Percentiles rank a stretch among this genome's conserved stretches.
Conservation (phyloP, 2,329 filamentous ascomycete genomes). For the Aspergillus spinulosporus region DNA sequence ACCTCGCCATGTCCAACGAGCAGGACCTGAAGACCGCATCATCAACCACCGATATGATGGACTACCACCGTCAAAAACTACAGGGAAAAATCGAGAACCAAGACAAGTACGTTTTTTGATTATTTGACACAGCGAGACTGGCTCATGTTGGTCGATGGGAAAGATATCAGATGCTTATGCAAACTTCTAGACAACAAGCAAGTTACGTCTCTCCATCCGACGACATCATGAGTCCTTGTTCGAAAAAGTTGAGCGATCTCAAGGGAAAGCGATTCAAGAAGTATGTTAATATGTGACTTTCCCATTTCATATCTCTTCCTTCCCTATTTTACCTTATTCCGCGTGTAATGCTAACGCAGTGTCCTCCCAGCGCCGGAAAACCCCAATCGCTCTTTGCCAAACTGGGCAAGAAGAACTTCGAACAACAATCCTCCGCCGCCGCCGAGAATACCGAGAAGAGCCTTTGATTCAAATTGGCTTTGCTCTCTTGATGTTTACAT, state of each 20-base stretch:
- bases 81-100: slow-evolving; percentile 43
- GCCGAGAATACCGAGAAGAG: slow-evolving; percentile 9
- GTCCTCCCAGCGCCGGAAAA: slow-evolving; percentile 35
- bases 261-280: slow-evolving; percentile 53
- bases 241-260: slow-evolving; percentile 51
- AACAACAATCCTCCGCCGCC: slow-evolving; percentile 34
- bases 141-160: not conserved
- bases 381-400: slow-evolving; percentile 50
- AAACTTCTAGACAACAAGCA: slow-evolving; percentile 28
- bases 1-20: slow-evolving; percentile 30
- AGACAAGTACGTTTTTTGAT: slow-evolving; percentile 35
- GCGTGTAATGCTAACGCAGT: not conserved
- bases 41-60: slow-evolving; percentile 39
- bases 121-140: not conserved
- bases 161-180: slow-evolving; percentile 6
- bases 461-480: not conserved
- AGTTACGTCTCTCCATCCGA: slow-evolving; percentile 52
- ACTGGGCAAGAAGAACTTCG: slow-evolving; percentile 47
- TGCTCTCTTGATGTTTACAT: not conserved
- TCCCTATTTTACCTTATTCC: not conserved
- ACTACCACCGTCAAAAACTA: slow-evolving; percentile 45
- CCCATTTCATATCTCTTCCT: not conserved
- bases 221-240: slow-evolving; percentile 52
- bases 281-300: slow-evolving; percentile 28
- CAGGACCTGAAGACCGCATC: slow-evolving; percentile 27